phyloP scores from a whole-genome alignment of 78 protist species.

The Parvularia atlantis region DNA sequence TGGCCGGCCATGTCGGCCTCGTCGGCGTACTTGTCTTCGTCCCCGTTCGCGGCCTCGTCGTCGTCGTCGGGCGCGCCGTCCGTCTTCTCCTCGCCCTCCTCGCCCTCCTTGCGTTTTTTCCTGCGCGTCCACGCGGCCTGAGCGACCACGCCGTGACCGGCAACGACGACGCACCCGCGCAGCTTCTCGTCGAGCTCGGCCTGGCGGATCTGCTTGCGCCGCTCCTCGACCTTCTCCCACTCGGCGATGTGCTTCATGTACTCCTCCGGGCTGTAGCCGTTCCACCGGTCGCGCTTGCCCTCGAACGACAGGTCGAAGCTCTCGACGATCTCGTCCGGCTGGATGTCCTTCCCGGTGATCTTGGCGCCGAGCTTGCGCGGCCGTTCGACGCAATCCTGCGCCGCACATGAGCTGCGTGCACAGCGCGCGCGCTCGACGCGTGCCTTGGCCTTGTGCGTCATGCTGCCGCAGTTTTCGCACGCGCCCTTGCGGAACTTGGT shows the following conservation, averaged over 20 bases:
- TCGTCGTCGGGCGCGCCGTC: background rate
- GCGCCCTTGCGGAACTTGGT: slow-evolving; percentile 90
- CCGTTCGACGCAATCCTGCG: slow-evolving; percentile 73
- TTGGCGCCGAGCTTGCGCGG: slow-evolving; percentile 86
- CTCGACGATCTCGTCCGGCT: slow-evolving; percentile 64
- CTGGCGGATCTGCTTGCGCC: too few species aligned
- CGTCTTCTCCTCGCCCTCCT: too few species aligned
- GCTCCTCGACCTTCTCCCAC: background rate
- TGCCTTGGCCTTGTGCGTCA: slow-evolving; percentile 76
- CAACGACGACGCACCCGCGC: too few species aligned
- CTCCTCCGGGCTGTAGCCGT: slow-evolving; percentile 69
- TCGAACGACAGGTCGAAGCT: slow-evolving; percentile 44
- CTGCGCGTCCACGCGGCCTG: too few species aligned
- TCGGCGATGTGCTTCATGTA: slow-evolving; percentile 6
- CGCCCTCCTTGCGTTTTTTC: too few species aligned
- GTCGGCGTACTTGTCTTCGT: slow-evolving; percentile 29
- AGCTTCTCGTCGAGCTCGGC: too few species aligned
- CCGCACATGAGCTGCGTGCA: background rate
- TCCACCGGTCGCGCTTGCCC: slow-evolving; percentile 80
- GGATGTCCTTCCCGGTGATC: slow-evolving; percentile 46
- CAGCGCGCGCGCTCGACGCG: background rate
- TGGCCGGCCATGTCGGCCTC: slow-evolving; percentile 18
- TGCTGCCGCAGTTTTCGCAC: slow-evolving; percentile 95
- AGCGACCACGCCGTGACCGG: too few species aligned
- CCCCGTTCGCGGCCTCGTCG: background rate